These are phyloP conservation scores for Neurospora sublineolata DNA, from an alignment of 495 filamentous ascomycete genomes.

Conservation along the genomic window DNA sequence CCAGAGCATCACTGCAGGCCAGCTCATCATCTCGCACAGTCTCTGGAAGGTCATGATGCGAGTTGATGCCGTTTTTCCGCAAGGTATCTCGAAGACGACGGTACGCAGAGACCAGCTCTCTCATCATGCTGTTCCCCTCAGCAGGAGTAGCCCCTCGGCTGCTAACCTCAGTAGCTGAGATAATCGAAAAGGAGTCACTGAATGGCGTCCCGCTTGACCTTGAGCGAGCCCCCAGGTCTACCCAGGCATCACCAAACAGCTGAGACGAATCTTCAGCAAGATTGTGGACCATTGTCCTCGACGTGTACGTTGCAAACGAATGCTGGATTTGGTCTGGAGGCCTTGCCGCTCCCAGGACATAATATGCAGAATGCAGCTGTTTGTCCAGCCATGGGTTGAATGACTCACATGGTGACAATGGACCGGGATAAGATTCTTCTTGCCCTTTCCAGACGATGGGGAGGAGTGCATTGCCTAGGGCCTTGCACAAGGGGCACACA, in stretches of 20 bases:
- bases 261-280: conserved; percentile 30
- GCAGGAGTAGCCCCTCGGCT: conserved; percentile 12
- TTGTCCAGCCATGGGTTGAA: conserved; percentile 57
- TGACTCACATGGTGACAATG: conserved; percentile 41
- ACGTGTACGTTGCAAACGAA: conserved; percentile 55
- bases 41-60: conserved; percentile 21
- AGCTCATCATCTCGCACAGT: conserved; percentile 27
- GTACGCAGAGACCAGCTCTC: conserved; percentile 73
- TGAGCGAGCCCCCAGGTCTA: conserved; percentile 16
- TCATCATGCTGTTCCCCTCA: conserved; percentile 35
- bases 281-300: conserved; percentile 48
- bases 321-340: conserved; percentile 39
- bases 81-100: conserved; percentile 69
- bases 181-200: conserved; percentile 19
- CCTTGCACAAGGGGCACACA: conserved; percentile 96
- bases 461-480: conserved; percentile 87
- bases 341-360: conserved; percentile 27
- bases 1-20: conserved; percentile 55
- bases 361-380: conserved; percentile 25
- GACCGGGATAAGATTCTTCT: conserved; percentile 65
- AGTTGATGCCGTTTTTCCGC: conserved; percentile 52
- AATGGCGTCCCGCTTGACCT: conserved; percentile 20
- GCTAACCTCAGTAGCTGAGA: conserved; percentile 11
- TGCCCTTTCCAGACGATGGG: conserved; percentile 94
- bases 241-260: conserved; percentile 25